A percentile compares a stretch with the other conserved stretches of the same genome.
Evolutionary conservation across 768 basidiomycete species (phyloP).

Genomic region (Fomitopsis serialis): DNA sequence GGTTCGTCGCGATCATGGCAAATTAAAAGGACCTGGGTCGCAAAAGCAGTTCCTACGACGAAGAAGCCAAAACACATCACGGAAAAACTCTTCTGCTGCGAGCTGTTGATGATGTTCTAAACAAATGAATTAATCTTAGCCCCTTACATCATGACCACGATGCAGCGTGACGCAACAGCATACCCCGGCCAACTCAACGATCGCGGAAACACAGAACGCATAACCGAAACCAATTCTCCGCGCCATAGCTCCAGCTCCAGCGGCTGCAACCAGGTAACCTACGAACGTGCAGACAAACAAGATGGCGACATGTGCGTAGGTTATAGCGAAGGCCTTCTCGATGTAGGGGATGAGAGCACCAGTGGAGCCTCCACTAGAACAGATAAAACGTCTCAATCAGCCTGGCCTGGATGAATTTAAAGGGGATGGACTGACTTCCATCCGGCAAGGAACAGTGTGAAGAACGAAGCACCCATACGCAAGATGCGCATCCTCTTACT

Average conservation of each 20-base stretch:
- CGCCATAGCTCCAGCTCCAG: constrained; percentile 13
- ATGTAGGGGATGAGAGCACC: constrained; percentile 22
- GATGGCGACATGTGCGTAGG: constrained; percentile 18
- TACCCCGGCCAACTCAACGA: constrained; percentile 19
- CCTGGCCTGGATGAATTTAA: not conserved
- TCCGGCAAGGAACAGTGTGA: constrained; percentile 20
- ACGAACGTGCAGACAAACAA: constrained; percentile 21
- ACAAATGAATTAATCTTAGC: not conserved
- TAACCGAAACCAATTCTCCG: constrained; percentile 18
- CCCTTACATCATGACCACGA: not conserved
- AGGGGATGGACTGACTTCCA: constrained; percentile 19
- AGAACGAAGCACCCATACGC: constrained; percentile 18
- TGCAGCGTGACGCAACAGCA: not conserved
- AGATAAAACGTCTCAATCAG: not conserved
- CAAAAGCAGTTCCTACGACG: constrained; percentile 20
- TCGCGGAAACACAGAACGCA: constrained; percentile 14
- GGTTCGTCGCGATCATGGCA: not conserved
- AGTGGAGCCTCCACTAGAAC: constrained; percentile 18
- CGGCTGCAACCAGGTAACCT: constrained; percentile 20
- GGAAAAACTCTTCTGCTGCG: constrained; percentile 18
- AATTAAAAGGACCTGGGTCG: constrained; percentile 15
- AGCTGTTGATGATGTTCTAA: constrained; percentile 23
- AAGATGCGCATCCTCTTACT: constrained; percentile 10
- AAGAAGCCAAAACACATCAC: constrained; percentile 25
- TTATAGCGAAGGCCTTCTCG: constrained; percentile 17